Evolutionary conservation across 768 basidiomycete species (phyloP).

Genomic region (Solioccasus polychromus): DNA sequence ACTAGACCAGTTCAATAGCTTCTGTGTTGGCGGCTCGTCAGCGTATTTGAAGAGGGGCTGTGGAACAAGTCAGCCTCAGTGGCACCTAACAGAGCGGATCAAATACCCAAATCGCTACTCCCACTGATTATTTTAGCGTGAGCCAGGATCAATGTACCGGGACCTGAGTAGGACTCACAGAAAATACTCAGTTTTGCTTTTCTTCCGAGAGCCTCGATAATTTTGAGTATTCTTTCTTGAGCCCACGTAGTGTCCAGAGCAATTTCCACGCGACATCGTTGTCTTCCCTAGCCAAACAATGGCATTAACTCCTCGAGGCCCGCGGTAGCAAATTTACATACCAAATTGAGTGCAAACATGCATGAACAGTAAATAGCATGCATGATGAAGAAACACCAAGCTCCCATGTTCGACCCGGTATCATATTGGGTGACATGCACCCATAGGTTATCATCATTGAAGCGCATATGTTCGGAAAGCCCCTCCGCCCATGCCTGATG

Average conservation of each 20-base stretch:
- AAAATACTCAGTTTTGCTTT: constrained; percentile 44
- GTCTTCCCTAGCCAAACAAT: constrained; percentile 24
- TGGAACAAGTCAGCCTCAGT: constrained; percentile 11
- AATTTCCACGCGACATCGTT: constrained; percentile 29
- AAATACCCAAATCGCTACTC: constrained; percentile 58
- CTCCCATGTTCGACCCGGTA: constrained; percentile 72
- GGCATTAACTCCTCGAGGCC: neutral
- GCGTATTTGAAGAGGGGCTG: constrained; percentile 68
- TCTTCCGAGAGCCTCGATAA: constrained; percentile 38
- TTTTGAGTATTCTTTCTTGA: constrained; percentile 37
- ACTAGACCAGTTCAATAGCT: constrained; percentile 54
- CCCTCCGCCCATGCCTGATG: constrained; percentile 60
- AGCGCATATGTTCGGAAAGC: constrained; percentile 70
- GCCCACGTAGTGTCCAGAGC: constrained; percentile 32
- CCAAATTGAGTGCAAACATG: constrained; percentile 59
- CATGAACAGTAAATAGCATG: constrained; percentile 72
- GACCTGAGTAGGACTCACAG: constrained; percentile 40
- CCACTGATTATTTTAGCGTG: constrained; percentile 45
- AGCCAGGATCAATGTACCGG: constrained; percentile 22
- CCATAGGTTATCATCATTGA: constrained; percentile 64
- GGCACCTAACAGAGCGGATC: constrained; percentile 25
- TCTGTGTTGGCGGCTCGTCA: constrained; percentile 48
- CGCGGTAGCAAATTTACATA: constrained; percentile 34
- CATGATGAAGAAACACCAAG: constrained; percentile 79
- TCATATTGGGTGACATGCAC: constrained; percentile 77